phyloP scores from a whole-genome alignment of 1,284 basidiomycete species.

The Microbotryum scabiosae region DNA sequence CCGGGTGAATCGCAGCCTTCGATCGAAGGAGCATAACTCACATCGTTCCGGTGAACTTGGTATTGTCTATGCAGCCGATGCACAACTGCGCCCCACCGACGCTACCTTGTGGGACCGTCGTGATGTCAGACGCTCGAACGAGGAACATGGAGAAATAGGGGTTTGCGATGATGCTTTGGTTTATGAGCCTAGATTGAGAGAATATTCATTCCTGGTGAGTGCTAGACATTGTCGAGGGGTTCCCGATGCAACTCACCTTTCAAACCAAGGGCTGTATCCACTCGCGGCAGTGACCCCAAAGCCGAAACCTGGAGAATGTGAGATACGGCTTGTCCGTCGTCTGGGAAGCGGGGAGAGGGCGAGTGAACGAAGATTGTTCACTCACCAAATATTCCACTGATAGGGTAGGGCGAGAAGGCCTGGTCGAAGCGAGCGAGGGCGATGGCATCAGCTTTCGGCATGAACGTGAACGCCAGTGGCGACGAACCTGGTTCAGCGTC shows the following conservation, averaged over 20 bases:
- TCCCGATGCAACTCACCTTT: background rate
- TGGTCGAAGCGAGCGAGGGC: background rate
- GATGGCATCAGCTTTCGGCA: background rate
- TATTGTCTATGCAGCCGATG: conserved; percentile 1
- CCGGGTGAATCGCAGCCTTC: background rate
- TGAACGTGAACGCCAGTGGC: background rate
- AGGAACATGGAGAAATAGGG: background rate
- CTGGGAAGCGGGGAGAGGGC: too few relatives aligned
- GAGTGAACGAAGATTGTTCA: too few relatives aligned
- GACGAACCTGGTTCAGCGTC: conserved; percentile 8
- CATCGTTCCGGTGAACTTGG: conserved; percentile 1
- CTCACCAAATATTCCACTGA: conserved; percentile 6
- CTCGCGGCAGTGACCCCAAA: conserved; percentile 7
- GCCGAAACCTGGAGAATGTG: conserved; percentile 1
- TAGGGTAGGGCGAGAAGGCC: conserved; percentile 15
- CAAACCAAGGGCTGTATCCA: background rate
- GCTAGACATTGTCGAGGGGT: too few relatives aligned
- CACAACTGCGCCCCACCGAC: background rate
- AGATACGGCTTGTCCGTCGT: too few relatives aligned
- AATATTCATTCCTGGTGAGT: background rate
- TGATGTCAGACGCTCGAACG: background rate
- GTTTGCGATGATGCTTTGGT: background rate
- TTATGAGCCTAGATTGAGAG: background rate
- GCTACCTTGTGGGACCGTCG: background rate
- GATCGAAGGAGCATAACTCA: background rate